Conservation (phyloP, 108 stramenopile species). For the Epipyxis sp. region DNA sequence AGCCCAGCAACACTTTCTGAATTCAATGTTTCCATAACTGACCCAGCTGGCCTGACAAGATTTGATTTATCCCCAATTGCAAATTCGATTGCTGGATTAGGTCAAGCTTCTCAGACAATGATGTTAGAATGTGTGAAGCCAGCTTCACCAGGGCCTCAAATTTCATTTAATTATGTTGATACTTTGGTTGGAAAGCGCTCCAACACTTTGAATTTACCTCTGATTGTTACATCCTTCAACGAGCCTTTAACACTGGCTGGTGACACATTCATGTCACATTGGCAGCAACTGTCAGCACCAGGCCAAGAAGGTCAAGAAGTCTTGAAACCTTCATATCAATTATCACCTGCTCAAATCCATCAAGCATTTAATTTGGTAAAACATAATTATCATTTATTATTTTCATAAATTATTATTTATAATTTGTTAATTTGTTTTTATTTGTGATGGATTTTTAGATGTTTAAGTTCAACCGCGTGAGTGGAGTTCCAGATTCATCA, state of each 20-base stretch:
- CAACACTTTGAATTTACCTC: conserved; percentile 19
- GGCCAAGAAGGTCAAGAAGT: conserved; percentile 19
- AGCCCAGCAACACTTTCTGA: neutral
- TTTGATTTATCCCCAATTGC: neutral
- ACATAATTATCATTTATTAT: neutral
- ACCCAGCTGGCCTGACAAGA: conserved; percentile 15
- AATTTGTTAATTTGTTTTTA: neutral
- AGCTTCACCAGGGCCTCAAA: conserved; percentile 13
- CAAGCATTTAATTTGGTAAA: neutral
- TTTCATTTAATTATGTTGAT: neutral
- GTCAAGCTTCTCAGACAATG: conserved; percentile 22
- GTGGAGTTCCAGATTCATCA: conserved; percentile 17
- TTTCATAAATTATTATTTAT: neutral
- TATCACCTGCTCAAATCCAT: neutral
- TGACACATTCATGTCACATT: neutral
- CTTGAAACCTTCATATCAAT: neutral
- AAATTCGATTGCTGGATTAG: neutral
- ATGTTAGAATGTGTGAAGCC: conserved; percentile 46
- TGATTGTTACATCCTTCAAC: conserved; percentile 26
- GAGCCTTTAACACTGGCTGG: conserved; percentile 1
- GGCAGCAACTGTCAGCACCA: neutral
- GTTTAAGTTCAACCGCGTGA: neutral
- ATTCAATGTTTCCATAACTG: neutral
- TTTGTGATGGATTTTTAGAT: neutral
- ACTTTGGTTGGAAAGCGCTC: neutral